Conservation (phyloP, 768 basidiomycete species). For the Podaxis mareebaensis region DNA sequence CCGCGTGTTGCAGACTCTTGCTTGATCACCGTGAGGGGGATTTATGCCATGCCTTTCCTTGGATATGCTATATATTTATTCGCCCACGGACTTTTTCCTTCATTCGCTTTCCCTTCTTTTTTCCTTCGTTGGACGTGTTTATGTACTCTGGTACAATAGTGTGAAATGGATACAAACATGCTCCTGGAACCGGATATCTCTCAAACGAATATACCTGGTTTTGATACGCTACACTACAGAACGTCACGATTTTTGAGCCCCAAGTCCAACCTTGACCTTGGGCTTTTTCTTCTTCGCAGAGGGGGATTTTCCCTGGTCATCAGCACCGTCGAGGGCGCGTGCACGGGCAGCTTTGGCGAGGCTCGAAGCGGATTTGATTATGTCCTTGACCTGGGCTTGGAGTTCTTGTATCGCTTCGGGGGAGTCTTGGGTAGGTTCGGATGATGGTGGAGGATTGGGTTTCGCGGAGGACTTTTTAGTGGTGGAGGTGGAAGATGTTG, state of each 20-base stretch:
- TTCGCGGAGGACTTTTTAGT: neutral
- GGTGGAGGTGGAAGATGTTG: neutral
- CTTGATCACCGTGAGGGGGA: constrained; percentile 28
- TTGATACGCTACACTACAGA: too few species aligned
- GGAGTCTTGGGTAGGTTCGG: neutral
- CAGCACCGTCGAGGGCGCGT: constrained; percentile 22
- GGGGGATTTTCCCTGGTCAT: neutral
- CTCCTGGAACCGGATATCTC: neutral
- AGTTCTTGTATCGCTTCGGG: constrained; percentile 10
- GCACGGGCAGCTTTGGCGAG: constrained; percentile 39
- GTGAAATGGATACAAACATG: neutral
- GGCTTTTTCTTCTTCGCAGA: constrained; percentile 19
- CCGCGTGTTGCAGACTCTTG: constrained; percentile 58
- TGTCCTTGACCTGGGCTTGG: constrained; percentile 28
- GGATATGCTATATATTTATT: constrained; percentile 17
- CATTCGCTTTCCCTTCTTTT: neutral
- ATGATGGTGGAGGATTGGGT: neutral
- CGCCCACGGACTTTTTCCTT: neutral
- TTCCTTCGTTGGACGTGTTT: neutral
- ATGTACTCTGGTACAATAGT: neutral
- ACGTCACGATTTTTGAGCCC: neutral
- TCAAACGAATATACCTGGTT: too few species aligned
- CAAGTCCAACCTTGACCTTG: neutral
- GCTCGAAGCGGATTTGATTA: constrained; percentile 37
- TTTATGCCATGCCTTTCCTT: constrained; percentile 4